These are phyloP conservation scores for Aquilaria agallochum DNA, from an alignment of 441 rosid species.

Conservation along the genomic window DNA sequence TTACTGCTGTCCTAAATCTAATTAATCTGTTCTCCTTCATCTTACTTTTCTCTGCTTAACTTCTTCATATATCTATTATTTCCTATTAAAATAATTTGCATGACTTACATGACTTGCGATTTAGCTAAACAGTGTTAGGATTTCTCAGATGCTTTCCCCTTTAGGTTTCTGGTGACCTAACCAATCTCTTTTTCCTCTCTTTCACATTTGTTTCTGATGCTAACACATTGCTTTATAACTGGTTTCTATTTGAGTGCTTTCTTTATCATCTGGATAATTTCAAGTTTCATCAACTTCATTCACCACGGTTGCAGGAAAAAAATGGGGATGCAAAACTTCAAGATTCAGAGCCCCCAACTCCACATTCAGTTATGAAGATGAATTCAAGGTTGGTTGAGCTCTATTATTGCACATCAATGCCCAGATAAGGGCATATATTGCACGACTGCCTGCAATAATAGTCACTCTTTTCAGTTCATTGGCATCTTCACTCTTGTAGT, in stretches of 20 bases:
- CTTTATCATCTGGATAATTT: constrained; percentile 5
- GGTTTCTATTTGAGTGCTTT: constrained; percentile 3
- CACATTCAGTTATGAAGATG: constrained; percentile 82
- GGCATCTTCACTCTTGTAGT: too few relatives aligned
- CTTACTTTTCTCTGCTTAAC: too few relatives aligned
- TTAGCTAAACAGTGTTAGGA: constrained; percentile 5
- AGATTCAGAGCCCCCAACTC: constrained; percentile 98
- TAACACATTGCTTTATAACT: constrained; percentile 1
- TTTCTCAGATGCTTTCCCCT: neutral
- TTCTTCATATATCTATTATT: too few relatives aligned
- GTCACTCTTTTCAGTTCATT: too few relatives aligned
- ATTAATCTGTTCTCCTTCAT: too few relatives aligned
- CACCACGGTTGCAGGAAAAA: constrained; percentile 65
- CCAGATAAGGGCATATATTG: too few relatives aligned
- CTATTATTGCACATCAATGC: constrained; percentile 1
- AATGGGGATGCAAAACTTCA: constrained; percentile 80
- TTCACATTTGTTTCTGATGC: constrained; percentile 4
- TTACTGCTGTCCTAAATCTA: too few relatives aligned
- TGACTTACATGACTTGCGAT: constrained; percentile 4
- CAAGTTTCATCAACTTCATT: constrained; percentile 10
- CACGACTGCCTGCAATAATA: too few relatives aligned
- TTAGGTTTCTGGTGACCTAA: neutral
- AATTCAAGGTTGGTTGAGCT: constrained; percentile 62
- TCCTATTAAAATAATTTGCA: constrained; percentile 1
- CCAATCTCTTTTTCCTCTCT: neutral